A percentile compares a stretch with the other conserved stretches of the same genome.
Conservation (phyloP, 371 early-diverging fungal species). For the Dichotomocladium elegans region DNA sequence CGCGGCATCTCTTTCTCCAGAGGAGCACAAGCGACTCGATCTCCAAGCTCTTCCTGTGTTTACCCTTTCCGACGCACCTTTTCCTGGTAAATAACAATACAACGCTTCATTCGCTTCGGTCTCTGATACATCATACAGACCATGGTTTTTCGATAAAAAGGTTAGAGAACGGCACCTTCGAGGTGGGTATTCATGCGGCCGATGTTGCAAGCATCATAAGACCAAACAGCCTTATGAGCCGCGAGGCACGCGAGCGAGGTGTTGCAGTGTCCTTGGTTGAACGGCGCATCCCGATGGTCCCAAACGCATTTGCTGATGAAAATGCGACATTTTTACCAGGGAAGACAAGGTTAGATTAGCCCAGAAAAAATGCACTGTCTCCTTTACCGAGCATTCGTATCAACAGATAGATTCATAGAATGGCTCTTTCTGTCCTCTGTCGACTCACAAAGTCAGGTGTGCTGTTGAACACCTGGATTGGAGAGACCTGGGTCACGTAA, state of each 20-base stretch:
- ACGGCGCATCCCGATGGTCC: conserved; percentile 86
- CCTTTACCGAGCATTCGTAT: too few relatives aligned
- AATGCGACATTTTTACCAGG: conserved; percentile 68
- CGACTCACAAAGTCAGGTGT: conserved; percentile 53
- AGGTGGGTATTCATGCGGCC: conserved; percentile 87
- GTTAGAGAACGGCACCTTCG: conserved; percentile 30
- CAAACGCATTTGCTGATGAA: conserved; percentile 68
- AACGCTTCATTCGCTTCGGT: background rate
- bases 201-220: conserved; percentile 84
- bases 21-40: conserved; percentile 9
- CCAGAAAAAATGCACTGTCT: conserved; percentile 14
- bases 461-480: conserved; percentile 46
- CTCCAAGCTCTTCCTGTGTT: conserved; percentile 13
- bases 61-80: conserved; percentile 16
- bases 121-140: background rate
- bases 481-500: conserved; percentile 69
- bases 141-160: conserved; percentile 23
- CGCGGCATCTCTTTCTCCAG: background rate
- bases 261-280: conserved; percentile 81
- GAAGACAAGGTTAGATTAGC: conserved; percentile 52
- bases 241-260: conserved; percentile 70
- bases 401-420: background rate
- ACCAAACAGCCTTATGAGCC: conserved; percentile 66
- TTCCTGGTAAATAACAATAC: background rate
- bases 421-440: conserved; percentile 57